A percentile compares a stretch with the other conserved stretches of the same genome.
These are phyloP conservation scores for Scleroderma citrinum DNA, from an alignment of 768 basidiomycete species.

Conservation along the genomic window DNA sequence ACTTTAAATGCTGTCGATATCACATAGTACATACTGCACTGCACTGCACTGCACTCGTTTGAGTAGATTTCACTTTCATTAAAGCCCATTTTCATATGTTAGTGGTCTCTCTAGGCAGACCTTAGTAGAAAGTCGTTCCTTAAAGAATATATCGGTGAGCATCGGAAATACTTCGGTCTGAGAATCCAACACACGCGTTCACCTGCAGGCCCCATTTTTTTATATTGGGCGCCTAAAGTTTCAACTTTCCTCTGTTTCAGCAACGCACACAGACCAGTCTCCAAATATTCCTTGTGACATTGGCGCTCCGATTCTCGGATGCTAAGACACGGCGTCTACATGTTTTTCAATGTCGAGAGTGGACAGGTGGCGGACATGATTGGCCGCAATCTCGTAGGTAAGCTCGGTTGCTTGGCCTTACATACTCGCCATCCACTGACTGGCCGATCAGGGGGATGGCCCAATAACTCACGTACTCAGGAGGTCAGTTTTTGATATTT, in stretches of 20 bases:
- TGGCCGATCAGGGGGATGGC: background rate
- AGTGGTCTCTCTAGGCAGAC: too few relatives aligned
- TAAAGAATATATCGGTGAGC: too few relatives aligned
- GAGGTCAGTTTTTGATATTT: background rate
- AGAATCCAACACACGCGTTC: too few relatives aligned
- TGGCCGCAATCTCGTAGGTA: background rate
- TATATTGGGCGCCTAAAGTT: too few relatives aligned
- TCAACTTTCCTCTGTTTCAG: background rate
- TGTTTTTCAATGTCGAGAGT: background rate
- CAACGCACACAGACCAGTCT: background rate
- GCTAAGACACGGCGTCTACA: slow-evolving; percentile 1
- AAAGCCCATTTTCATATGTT: too few relatives aligned
- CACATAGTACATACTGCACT: background rate
- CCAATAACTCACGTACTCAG: background rate
- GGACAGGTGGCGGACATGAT: background rate
- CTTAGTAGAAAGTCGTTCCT: too few relatives aligned
- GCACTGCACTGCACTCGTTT: too few relatives aligned
- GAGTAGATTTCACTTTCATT: too few relatives aligned
- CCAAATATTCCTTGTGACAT: background rate
- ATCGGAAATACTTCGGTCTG: too few relatives aligned
- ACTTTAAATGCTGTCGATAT: background rate
- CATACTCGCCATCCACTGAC: background rate
- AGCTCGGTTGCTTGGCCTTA: background rate
- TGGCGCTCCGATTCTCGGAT: background rate
- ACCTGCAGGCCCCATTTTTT: too few relatives aligned